Conservation (phyloP, 805 yeast species). For the Ogataea angusta region DNA sequence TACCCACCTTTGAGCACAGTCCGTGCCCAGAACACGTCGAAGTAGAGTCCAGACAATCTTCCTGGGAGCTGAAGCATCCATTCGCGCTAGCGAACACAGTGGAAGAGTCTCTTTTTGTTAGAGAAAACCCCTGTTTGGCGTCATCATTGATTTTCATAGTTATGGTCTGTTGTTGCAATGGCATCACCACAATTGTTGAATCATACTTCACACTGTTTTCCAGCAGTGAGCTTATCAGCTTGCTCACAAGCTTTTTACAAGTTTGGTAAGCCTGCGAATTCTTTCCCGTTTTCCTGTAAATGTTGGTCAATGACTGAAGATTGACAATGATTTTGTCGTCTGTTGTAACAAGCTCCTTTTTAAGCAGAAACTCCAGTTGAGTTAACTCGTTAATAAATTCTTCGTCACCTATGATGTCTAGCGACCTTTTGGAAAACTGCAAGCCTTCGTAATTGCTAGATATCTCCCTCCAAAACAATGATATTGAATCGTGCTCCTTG, state of each 20-base stretch:
- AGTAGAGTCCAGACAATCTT: conserved; percentile 45
- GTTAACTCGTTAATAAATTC: conserved; percentile 46
- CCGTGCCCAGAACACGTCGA: conserved; percentile 55
- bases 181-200: conserved; percentile 34
- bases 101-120: conserved; percentile 25
- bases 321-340: conserved; percentile 35
- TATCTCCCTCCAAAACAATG: conserved; percentile 37
- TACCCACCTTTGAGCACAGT: conserved; percentile 39
- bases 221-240: conserved; percentile 26
- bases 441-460: conserved; percentile 20
- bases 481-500: conserved; percentile 31
- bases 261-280: conserved; percentile 40
- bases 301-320: conserved; percentile 40
- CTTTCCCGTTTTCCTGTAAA: conserved; percentile 42
- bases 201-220: conserved; percentile 14
- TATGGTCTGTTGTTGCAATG: conserved; percentile 26
- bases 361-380: conserved; percentile 42
- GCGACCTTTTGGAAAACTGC: conserved; percentile 23
- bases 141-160: conserved; percentile 18
- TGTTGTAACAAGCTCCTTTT: conserved; percentile 19
- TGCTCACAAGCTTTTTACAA: conserved; percentile 36
- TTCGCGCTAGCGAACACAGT: conserved; percentile 12
- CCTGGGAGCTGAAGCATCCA: conserved; percentile 41
- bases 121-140: conserved; percentile 4
- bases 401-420: conserved; percentile 41